Base-by-base conservation (phyloP, 306 rosid species). In the Comarum palustre region DNA sequence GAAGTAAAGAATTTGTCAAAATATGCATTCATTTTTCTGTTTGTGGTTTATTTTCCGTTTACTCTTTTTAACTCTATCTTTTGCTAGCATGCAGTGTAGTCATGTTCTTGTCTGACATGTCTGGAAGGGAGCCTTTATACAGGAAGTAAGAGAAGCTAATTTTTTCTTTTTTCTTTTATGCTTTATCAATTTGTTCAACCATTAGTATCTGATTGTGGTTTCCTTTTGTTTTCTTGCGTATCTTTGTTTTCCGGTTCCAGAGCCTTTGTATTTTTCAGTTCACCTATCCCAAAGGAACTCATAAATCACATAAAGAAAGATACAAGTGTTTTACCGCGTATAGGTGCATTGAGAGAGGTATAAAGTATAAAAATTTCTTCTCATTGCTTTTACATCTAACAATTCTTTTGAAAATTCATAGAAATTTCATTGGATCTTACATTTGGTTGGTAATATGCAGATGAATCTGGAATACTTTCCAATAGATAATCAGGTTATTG, bases 41-140 rank as follows among this genome's bases (percentile, higher is more conserved):
- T 39, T 39, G 2, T 8, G 38, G 12, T 47, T 43, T 68, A 20
- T 17, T 34, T 62, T 64, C 22, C 3, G 24, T 22, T 13, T 66
- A 19, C 29, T 11, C 45, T 43, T 19, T 69, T 74, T 87, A 81
- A 90, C 77, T 72, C 68, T 55, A 27, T 83, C 81, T 86, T 81
- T 81, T 89, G 81, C 91, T 89, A 86, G 90, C 88, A 74, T 85
- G 96, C 97, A 94, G 98, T 87, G 75, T 94, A 63, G 85, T 91
- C 78, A 89, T 94, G 97, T 88, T 94, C 85, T 83, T 91, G 79
- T 94, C 97, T 41, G 98, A 94, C 90, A 91, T 94, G 97, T 91
- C 98, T 66, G 98, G 98, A 82, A 91, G 95, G 86, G 96, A 94
- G 84, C 97, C 98, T 65, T 78, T 94, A 17, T 94, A 94, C 85